phyloP scores from a whole-genome alignment of 257 asterid genomes.

The Cinchona pubescens region DNA sequence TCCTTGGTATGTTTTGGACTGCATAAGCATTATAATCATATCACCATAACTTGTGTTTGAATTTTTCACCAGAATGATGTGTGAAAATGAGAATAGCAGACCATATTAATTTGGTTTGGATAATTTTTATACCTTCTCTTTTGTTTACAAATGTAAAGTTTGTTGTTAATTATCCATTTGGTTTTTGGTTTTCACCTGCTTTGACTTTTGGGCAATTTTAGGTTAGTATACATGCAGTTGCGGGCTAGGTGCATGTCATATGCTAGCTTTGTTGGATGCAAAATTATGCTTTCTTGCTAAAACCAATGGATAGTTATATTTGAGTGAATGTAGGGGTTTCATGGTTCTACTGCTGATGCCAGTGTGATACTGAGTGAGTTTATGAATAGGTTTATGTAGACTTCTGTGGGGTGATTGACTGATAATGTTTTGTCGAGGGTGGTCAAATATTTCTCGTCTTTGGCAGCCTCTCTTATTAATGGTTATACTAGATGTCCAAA shows the following conservation, averaged over 20 bases:
- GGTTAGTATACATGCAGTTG: neutral
- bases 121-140: neutral
- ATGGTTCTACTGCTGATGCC: neutral
- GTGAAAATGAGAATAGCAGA: neutral
- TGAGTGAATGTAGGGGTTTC: neutral
- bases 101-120: neutral
- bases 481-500: neutral
- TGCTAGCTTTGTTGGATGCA: neutral
- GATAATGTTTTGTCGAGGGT: neutral
- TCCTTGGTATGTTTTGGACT: neutral
- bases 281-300: neutral
- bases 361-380: neutral
- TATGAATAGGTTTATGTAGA: neutral
- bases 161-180: neutral
- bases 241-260: neutral
- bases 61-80: neutral
- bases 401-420: neutral
- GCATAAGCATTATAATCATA: neutral
- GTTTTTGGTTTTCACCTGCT: neutral
- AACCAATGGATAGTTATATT: neutral
- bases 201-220: neutral
- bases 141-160: neutral
- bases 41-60: neutral
- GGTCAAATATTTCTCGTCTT: neutral
- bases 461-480: neutral